Evolutionary conservation across 352 stramenopile genomes (phyloP), one percentile per base, ranked within the genome.

Genomic region (Phytophthora fragariaefolia): DNA sequence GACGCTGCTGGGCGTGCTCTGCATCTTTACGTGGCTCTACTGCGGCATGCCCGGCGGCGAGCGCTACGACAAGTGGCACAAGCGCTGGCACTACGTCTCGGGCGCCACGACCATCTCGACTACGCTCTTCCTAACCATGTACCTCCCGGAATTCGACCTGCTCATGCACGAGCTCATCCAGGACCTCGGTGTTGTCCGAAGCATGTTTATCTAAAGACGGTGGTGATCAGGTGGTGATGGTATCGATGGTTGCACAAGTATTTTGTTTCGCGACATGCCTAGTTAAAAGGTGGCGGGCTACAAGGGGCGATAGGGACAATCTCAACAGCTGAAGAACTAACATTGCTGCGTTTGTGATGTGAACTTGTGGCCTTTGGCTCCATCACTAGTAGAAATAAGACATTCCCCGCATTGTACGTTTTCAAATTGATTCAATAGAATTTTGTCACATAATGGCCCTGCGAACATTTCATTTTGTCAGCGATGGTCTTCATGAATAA

Each of bases 21-120:
- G 84, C 67, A 53, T 63, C 50, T 94, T 94, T 72, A 92, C 84
- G 56, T 93, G 83, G 83, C 70, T 94, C 52, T 94, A 94, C 75
- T 94, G 86, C 58, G 86, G 84, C 1, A 71, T 94, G 48, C 86
- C 86, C 2, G 86, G 86, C 53, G 82, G 82, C 49, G 70, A 72
- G 42, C 83, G 84, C 48, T 94, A 94, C 70, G 86, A 94, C 18
- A 79, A 79, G 57, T 94, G 86, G 86, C 86, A 94, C 77, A 76
- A 86, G 56, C 80, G 77, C 42, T 94, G 86, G 86, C 86, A 94
- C 71, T 94, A 92, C 74, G 81, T 90, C 57, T 94, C 86, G 48
- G 86, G 84, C 26, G 63, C 79, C 49, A 93, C 84, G 50, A 94
- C 86, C 43, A 86, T 92, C 24, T 85, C 77, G 22, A 92, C 82